These are phyloP conservation scores for Penicillium cinerascens DNA, from an alignment of 495 filamentous ascomycete species.

Conservation along the genomic window DNA sequence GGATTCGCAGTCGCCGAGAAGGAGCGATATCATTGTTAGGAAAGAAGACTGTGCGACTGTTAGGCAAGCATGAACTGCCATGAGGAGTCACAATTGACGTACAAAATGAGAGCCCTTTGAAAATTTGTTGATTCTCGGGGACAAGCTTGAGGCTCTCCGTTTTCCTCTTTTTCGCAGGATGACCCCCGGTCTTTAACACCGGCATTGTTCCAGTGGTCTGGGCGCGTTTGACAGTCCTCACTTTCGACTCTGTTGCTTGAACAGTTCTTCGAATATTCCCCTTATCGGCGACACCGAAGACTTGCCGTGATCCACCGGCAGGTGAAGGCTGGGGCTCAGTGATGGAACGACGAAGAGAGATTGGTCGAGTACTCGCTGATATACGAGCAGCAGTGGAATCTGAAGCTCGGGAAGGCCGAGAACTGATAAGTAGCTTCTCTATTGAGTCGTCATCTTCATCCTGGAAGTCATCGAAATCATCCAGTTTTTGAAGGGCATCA, in stretches of 20 bases:
- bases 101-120: slow-evolving; percentile 64
- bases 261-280: neutral
- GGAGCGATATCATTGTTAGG: slow-evolving; percentile 72
- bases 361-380: neutral
- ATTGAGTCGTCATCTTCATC: slow-evolving; percentile 14
- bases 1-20: slow-evolving; percentile 64
- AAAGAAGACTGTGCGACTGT: slow-evolving; percentile 59
- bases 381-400: neutral
- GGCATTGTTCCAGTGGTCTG: slow-evolving; percentile 21
- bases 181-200: slow-evolving; percentile 5
- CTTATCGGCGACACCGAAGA: neutral
- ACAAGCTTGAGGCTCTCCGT: slow-evolving; percentile 34
- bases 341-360: slow-evolving; percentile 9
- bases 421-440: slow-evolving; percentile 3
- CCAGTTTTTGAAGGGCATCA: slow-evolving; percentile 42
- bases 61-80: neutral
- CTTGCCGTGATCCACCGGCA: neutral
- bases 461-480: slow-evolving; percentile 34
- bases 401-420: neutral
- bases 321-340: slow-evolving; percentile 14
- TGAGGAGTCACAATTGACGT: slow-evolving; percentile 9
- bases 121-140: slow-evolving; percentile 60
- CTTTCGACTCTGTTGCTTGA: neutral
- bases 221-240: slow-evolving; percentile 8
- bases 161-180: slow-evolving; percentile 26